A percentile compares a stretch with the other conserved stretches of the same genome.
Conservation (phyloP, 352 stramenopile genomes). For the Phytopythium sindhum region DNA sequence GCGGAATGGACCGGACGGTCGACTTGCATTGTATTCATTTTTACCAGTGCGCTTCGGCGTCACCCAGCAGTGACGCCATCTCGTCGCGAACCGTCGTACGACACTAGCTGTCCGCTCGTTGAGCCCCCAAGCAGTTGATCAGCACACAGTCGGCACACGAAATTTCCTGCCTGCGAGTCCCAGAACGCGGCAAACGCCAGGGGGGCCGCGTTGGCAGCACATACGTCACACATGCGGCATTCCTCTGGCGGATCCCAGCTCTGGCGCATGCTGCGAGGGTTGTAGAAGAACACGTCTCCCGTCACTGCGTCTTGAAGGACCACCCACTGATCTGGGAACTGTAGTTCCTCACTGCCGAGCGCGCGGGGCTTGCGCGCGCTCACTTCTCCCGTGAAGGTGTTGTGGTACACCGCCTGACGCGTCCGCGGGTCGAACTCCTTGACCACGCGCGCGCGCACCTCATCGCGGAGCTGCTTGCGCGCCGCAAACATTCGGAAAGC, state of each 20-base stretch:
- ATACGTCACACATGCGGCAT: constrained; percentile 41
- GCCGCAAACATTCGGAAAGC: constrained; percentile 57
- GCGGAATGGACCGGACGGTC: neutral
- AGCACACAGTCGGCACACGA: constrained; percentile 46
- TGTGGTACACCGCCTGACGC: constrained; percentile 45
- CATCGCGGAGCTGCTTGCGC: constrained; percentile 38
- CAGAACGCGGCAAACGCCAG: constrained; percentile 48
- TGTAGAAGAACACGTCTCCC: constrained; percentile 67
- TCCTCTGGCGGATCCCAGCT: constrained; percentile 54
- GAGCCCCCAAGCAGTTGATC: constrained; percentile 13
- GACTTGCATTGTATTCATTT: neutral
- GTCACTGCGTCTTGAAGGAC: constrained; percentile 43
- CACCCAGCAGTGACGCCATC: constrained; percentile 4
- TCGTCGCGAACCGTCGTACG: constrained; percentile 50
- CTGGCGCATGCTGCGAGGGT: constrained; percentile 48
- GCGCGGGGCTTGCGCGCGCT: constrained; percentile 48
- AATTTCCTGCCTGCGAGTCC: constrained; percentile 39
- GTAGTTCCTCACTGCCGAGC: constrained; percentile 51
- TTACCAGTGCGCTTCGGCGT: neutral
- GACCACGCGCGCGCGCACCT: constrained; percentile 45
- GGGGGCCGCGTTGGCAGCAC: constrained; percentile 7
- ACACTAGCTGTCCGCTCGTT: constrained; percentile 27
- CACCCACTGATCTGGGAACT: constrained; percentile 58
- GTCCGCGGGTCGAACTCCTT: constrained; percentile 54
- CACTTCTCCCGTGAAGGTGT: constrained; percentile 34